A percentile compares a stretch with the other conserved stretches of the same genome.
These are phyloP conservation scores for Mycena galopus DNA, from an alignment of 768 basidiomycete species.

Conservation along the genomic window DNA sequence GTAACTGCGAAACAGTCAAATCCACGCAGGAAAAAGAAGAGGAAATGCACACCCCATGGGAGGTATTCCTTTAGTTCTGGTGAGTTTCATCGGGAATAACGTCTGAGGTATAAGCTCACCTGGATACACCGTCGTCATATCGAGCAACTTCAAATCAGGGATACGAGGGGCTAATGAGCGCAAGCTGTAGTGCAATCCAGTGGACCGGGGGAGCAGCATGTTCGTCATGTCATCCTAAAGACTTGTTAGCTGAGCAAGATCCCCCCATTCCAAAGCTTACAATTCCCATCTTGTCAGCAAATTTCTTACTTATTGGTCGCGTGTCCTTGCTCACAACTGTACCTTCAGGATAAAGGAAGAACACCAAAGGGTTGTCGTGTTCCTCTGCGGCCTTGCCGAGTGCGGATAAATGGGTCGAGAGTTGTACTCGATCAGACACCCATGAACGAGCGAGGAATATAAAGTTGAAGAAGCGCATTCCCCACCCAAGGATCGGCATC, in stretches of 20 bases:
- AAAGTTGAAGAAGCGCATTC: slow-evolving; percentile 96
- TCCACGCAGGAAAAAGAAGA: neutral
- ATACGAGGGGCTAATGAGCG: slow-evolving; percentile 85
- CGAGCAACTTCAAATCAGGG: slow-evolving; percentile 84
- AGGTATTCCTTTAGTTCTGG: slow-evolving; percentile 70
- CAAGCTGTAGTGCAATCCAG: slow-evolving; percentile 88
- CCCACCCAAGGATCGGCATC: slow-evolving; percentile 92
- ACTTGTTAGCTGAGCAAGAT: neutral
- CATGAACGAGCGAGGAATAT: slow-evolving; percentile 94
- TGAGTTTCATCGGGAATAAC: slow-evolving; percentile 17
- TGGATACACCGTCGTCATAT: slow-evolving; percentile 93
- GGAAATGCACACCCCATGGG: slow-evolving; percentile 66
- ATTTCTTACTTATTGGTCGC: slow-evolving; percentile 86
- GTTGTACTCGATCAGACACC: slow-evolving; percentile 82
- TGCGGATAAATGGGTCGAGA: slow-evolving; percentile 74
- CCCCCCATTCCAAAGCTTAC: slow-evolving; percentile 63
- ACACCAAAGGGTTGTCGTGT: slow-evolving; percentile 78
- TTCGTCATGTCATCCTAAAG: slow-evolving; percentile 82
- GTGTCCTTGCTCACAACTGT: slow-evolving; percentile 93
- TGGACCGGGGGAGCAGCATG: slow-evolving; percentile 91
- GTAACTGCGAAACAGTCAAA: slow-evolving; percentile 13
- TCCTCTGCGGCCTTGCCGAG: slow-evolving; percentile 79
- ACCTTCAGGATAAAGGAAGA: slow-evolving; percentile 95
- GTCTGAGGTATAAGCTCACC: slow-evolving; percentile 57
- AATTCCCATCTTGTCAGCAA: slow-evolving; percentile 89